phyloP scores from a whole-genome alignment of 306 rosid species.

The Vigna angularis region DNA sequence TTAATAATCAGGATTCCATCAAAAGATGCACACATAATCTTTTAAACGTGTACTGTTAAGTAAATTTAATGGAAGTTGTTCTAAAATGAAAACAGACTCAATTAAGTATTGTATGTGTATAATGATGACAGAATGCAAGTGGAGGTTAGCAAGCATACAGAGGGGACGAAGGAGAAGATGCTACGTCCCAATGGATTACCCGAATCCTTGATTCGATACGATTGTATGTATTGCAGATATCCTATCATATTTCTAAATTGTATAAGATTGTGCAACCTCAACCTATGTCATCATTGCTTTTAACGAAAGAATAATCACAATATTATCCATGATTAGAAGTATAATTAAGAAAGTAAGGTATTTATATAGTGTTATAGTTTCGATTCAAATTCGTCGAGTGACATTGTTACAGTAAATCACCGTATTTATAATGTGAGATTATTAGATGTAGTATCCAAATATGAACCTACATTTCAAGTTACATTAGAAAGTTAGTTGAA shows the following conservation, averaged over 20 bases:
- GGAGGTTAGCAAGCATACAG: constrained; percentile 98
- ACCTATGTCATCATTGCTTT: not conserved
- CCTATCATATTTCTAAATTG: not conserved
- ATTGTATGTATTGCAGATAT: constrained; percentile 58
- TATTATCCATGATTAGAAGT: not conserved
- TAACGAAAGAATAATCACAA: not conserved
- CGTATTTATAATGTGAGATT: too few relatives aligned
- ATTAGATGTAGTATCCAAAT: too few relatives aligned
- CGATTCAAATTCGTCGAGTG: too few relatives aligned
- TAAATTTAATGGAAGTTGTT: too few relatives aligned
- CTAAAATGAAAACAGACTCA: not conserved
- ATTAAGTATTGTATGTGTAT: not conserved
- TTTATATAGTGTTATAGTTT: too few relatives aligned
- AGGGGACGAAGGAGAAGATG: constrained; percentile 86
- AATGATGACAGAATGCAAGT: constrained; percentile 84
- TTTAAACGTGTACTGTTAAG: too few relatives aligned
- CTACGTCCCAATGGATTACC: constrained; percentile 98
- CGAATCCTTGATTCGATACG: constrained; percentile 90
- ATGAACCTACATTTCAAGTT: too few relatives aligned
- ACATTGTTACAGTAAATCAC: too few relatives aligned
- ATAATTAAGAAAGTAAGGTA: not conserved
- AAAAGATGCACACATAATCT: too few relatives aligned
- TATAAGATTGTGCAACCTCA: not conserved
- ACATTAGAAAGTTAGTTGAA: too few relatives aligned
- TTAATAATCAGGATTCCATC: too few relatives aligned